Evolutionary conservation across 1,284 basidiomycete species (phyloP).

Genomic region (Ganoderma leucocontextum): DNA sequence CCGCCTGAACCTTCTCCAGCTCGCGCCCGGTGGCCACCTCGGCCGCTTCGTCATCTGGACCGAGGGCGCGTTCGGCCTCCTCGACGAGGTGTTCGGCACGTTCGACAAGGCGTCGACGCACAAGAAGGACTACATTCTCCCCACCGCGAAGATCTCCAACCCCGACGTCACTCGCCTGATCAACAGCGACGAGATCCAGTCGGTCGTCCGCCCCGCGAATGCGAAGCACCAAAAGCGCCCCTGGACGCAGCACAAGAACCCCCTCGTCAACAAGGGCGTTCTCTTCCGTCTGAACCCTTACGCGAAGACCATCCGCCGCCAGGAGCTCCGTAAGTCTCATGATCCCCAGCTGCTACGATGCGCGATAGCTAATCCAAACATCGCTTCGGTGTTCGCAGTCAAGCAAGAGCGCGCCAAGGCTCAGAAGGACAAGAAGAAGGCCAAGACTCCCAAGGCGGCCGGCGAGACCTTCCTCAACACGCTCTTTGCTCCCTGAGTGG

Average conservation of each 20-base stretch:
- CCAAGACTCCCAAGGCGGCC: constrained; percentile 69
- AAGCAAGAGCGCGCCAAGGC: constrained; percentile 79
- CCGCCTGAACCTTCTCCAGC: constrained; percentile 96
- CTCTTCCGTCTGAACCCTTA: constrained; percentile 99
- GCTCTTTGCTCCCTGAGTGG: constrained; percentile 83
- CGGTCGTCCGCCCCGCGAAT: constrained; percentile 90
- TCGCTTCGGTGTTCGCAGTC: constrained; percentile 53
- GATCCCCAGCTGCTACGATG: constrained; percentile 5
- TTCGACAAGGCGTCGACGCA: constrained; percentile 84
- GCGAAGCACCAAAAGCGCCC: constrained; percentile 88
- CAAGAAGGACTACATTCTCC: constrained; percentile 96
- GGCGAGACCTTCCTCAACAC: constrained; percentile 89
- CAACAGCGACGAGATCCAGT: constrained; percentile 97
- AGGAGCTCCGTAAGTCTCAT: constrained; percentile 78
- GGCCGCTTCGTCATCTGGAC: constrained; percentile 99
- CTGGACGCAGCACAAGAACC: constrained; percentile 99
- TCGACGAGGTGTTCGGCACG: constrained; percentile 96
- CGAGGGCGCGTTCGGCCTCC: constrained; percentile 90
- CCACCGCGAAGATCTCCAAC: constrained; percentile 96
- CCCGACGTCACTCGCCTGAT: constrained; percentile 98
- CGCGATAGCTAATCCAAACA: background rate
- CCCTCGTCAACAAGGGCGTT: constrained; percentile 93
- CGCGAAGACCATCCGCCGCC: constrained; percentile 91
- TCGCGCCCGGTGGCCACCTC: constrained; percentile 99
- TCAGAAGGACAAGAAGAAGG: constrained; percentile 72